phyloP scores from a whole-genome alignment of 805 yeast species.

The Metahyphopichia silvanorum region DNA sequence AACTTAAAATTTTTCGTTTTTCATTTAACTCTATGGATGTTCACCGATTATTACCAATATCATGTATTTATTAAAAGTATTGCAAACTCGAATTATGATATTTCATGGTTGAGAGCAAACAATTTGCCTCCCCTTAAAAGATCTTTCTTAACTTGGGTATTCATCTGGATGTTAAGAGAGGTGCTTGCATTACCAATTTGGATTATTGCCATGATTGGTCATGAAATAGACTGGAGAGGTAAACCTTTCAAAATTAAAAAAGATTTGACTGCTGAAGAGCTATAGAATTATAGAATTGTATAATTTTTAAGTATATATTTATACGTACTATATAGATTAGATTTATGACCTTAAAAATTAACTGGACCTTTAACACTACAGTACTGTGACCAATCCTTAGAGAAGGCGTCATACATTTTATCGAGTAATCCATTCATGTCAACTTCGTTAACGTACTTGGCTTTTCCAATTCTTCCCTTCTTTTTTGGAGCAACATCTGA shows the following conservation, averaged over 20 bases:
- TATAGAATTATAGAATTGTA: too few species aligned
- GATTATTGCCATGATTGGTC: slow-evolving; percentile 76
- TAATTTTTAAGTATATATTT: not conserved
- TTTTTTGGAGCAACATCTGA: slow-evolving; percentile 34
- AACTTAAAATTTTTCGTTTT: slow-evolving; percentile 36
- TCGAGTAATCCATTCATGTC: slow-evolving; percentile 28
- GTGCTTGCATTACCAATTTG: slow-evolving; percentile 78
- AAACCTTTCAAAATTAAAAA: slow-evolving; percentile 67
- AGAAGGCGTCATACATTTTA: slow-evolving; percentile 25
- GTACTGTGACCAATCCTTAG: slow-evolving; percentile 36
- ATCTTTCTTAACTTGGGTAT: slow-evolving; percentile 22
- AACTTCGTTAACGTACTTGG: slow-evolving; percentile 29
- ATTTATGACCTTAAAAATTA: slow-evolving; percentile 3
- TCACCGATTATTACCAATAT: slow-evolving; percentile 61
- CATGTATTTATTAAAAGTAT: slow-evolving; percentile 35
- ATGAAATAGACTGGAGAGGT: slow-evolving; percentile 75
- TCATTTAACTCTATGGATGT: slow-evolving; percentile 63
- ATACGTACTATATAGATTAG: not conserved
- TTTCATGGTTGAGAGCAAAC: slow-evolving; percentile 23
- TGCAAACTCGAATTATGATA: slow-evolving; percentile 11
- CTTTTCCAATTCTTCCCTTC: slow-evolving; percentile 31
- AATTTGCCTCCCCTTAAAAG: slow-evolving; percentile 14
- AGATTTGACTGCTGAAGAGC: slow-evolving; percentile 75
- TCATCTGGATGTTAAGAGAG: slow-evolving; percentile 68
- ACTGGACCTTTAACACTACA: slow-evolving; percentile 16